Evolutionary conservation across 1,139 yeast genomes (phyloP).

Genomic region (Taphrina communis): DNA sequence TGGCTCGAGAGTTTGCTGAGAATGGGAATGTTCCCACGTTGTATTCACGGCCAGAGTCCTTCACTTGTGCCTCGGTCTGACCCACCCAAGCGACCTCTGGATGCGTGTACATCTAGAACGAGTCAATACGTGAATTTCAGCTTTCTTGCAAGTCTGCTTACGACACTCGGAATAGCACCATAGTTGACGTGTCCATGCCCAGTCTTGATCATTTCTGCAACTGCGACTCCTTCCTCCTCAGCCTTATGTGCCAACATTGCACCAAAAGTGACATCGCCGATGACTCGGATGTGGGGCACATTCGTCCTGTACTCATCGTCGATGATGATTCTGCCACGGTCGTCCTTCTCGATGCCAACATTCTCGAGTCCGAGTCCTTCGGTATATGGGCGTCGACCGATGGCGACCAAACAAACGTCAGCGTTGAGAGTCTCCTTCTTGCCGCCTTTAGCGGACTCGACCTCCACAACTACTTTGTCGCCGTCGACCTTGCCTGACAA

Average conservation of each 20-base stretch:
- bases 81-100: conserved; percentile 99
- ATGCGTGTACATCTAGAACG: conserved; percentile 78
- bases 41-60: conserved; percentile 89
- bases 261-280: conserved; percentile 98
- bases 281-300: conserved; percentile 90
- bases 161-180: conserved; percentile 92
- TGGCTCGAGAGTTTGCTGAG: conserved; percentile 98
- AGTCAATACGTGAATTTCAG: not conserved
- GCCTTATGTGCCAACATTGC: conserved; percentile 99
- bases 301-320: conserved; percentile 94
- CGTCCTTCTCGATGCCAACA: conserved; percentile 86
- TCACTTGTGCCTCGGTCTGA: conserved; percentile 91
- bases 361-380: conserved; percentile 87
- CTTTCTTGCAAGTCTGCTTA: conserved; percentile 39
- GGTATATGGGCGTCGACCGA: conserved; percentile 98
- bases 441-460: conserved; percentile 88
- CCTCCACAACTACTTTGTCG: conserved; percentile 81
- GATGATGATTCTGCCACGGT: conserved; percentile 89
- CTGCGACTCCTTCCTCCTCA: conserved; percentile 99
- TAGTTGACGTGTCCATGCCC: conserved; percentile 99
- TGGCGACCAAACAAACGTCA: conserved; percentile 92
- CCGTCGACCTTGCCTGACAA: conserved; percentile 84
- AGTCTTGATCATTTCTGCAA: conserved; percentile 87
- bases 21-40: conserved; percentile 98
- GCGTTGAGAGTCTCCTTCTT: conserved; percentile 79